Evolutionary conservation across 2,329 filamentous ascomycete genomes (phyloP).

Genomic region (Microcyclospora tardicrescens): DNA sequence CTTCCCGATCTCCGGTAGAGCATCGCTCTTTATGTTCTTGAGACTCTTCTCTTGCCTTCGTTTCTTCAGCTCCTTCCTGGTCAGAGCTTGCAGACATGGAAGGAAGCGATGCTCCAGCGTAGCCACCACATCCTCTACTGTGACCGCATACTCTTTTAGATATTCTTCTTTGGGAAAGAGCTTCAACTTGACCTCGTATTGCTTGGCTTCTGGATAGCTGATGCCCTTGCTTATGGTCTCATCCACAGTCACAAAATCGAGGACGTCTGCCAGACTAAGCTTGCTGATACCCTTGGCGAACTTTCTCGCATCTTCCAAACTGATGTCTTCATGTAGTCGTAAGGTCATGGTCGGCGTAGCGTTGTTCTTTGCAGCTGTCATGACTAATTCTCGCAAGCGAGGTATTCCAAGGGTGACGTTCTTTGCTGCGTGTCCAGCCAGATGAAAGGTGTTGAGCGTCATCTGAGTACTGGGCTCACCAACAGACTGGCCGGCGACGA

Average conservation of each 20-base stretch:
- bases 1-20: constrained; percentile 63
- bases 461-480: constrained; percentile 98
- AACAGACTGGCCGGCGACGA: constrained; percentile 90
- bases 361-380: constrained; percentile 85
- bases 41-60: constrained; percentile 47
- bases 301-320: constrained; percentile 53
- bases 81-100: constrained; percentile 54
- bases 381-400: constrained; percentile 89
- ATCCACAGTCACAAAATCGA: constrained; percentile 67
- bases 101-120: constrained; percentile 74
- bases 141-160: constrained; percentile 71
- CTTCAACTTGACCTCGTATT: constrained; percentile 67
- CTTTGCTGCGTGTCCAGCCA: constrained; percentile 94
- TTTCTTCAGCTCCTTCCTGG: constrained; percentile 68
- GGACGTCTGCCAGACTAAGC: constrained; percentile 67
- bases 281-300: constrained; percentile 90
- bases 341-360: constrained; percentile 86
- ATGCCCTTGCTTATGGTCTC: constrained; percentile 65
- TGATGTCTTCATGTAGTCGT: constrained; percentile 59
- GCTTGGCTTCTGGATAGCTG: constrained; percentile 60
- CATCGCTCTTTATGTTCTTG: constrained; percentile 46
- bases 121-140: constrained; percentile 59
- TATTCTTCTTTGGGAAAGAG: constrained; percentile 84
- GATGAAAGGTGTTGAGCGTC: constrained; percentile 99
- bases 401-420: constrained; percentile 99